phyloP scores from a whole-genome alignment of 345 rosid species.

The Physaria fendleri region DNA sequence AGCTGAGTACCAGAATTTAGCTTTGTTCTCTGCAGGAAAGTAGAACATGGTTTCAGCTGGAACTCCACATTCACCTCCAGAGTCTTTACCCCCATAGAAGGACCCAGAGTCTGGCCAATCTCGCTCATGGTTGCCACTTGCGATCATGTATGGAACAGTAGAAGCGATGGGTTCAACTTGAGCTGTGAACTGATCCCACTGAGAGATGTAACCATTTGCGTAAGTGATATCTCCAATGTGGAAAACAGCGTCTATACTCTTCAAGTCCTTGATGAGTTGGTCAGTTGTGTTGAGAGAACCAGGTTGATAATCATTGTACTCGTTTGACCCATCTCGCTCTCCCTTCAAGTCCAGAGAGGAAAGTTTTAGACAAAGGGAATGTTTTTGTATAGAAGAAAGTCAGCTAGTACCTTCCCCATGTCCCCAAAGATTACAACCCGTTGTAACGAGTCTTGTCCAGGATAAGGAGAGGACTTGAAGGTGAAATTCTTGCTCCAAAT shows the following conservation, averaged over 20 bases:
- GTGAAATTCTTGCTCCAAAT: slow-evolving; percentile 54
- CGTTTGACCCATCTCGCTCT: slow-evolving; percentile 68
- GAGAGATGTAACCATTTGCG: slow-evolving; percentile 59
- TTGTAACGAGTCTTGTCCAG: slow-evolving; percentile 79
- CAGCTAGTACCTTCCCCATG: slow-evolving; percentile 57
- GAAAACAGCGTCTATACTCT: slow-evolving; percentile 52
- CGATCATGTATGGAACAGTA: slow-evolving; percentile 57
- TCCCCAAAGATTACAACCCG: slow-evolving; percentile 70
- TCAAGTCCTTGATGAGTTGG: slow-evolving; percentile 48
- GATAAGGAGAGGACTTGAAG: slow-evolving; percentile 67
- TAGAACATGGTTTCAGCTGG: slow-evolving; percentile 46
- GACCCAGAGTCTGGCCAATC: slow-evolving; percentile 61
- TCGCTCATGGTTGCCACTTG: slow-evolving; percentile 70
- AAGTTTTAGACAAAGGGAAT: neutral
- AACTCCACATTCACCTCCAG: slow-evolving; percentile 63
- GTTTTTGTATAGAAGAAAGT: neutral
- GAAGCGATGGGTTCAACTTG: slow-evolving; percentile 67
- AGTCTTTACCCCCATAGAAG: slow-evolving; percentile 42
- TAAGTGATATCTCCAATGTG: slow-evolving; percentile 61
- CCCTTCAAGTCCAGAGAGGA: slow-evolving; percentile 30
- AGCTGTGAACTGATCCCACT: slow-evolving; percentile 76
- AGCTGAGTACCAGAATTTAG: slow-evolving; percentile 47
- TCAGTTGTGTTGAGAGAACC: slow-evolving; percentile 64
- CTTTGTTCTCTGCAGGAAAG: slow-evolving; percentile 51
- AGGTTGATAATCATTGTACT: slow-evolving; percentile 57